Conservation (phyloP, 1,284 basidiomycete species). For the Melampsora americana region DNA sequence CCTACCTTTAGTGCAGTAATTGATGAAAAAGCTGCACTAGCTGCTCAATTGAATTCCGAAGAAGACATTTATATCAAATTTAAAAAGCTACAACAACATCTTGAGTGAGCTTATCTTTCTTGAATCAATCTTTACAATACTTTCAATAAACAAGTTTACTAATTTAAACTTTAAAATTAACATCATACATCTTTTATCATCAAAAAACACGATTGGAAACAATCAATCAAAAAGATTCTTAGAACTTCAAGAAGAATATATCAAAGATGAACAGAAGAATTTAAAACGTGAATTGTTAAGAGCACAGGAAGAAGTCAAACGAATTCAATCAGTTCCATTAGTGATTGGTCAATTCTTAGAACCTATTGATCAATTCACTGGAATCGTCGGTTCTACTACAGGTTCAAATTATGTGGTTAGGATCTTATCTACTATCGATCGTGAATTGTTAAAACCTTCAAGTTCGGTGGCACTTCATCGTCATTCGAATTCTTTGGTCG, state of each 20-base stretch:
- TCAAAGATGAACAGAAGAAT: constrained; percentile 98
- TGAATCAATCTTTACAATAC: background rate
- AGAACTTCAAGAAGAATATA: constrained; percentile 81
- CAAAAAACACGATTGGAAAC: too few species aligned
- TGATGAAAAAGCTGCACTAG: constrained; percentile 68
- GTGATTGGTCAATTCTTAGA: constrained; percentile 99
- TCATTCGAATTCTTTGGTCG: constrained; percentile 97
- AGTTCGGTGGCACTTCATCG: constrained; percentile 95
- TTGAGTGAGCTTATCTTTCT: constrained; percentile 59
- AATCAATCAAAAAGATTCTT: constrained; percentile 70
- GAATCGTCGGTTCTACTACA: constrained; percentile 96
- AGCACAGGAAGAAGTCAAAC: constrained; percentile 98
- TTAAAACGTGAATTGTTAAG: constrained; percentile 95
- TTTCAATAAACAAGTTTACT: too few species aligned
- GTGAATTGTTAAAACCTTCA: constrained; percentile 93
- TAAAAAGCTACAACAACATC: constrained; percentile 86
- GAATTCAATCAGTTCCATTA: constrained; percentile 97
- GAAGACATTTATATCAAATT: constrained; percentile 92
- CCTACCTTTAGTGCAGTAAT: constrained; percentile 82
- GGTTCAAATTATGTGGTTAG: constrained; percentile 98
- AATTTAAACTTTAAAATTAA: too few species aligned
- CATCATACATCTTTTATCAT: too few species aligned
- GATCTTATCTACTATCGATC: constrained; percentile 93
- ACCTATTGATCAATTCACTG: constrained; percentile 95
- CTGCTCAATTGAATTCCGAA: constrained; percentile 57